Evolutionary conservation across 805 yeast species (phyloP), one percentile per base, ranked within the genome.

Genomic region (Myxozyma monticola): DNA sequence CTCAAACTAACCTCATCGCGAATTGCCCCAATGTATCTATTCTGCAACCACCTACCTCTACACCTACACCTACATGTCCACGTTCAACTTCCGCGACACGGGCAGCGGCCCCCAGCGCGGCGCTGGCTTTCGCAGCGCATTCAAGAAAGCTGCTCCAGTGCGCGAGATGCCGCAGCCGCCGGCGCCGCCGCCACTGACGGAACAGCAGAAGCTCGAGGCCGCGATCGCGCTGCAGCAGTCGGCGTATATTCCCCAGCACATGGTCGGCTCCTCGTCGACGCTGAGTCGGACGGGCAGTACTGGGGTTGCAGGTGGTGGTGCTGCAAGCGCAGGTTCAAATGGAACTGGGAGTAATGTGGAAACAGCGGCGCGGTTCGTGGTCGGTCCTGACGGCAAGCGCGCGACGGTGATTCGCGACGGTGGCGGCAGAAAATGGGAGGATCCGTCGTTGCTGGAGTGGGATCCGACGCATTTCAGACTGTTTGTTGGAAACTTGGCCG

Each of bases 401-500:
- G 42, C 42, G 33, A 57, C 61, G 5, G 78, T 75, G 7, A 69
- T 69, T 38, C 63, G 82, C 38, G 49, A 64, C 2, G 78, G 68
- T 2, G 80, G 80, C 1, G 78, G 78, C 6, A 65, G 71, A 51
- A 65, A 62, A 15, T 77, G 82, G 81, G 70, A 72, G 31, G 81
- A 78, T 51, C 51, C 68, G 4, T 57, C 76, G 2, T 64, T 77
- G 18, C 65, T 72, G 4, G 84, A 78, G 37, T 84, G 88, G 88
- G 77, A 84, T 60, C 87, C 89, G 0, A 68, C 72, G 15, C 88
- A 84, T 57, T 85, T 82, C 67, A 69, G 88, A 26, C 68, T 85
- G 18, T 85, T 85, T 67, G 86, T 85, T 6, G 95, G 93, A 0
- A 84, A 85, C 59, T 65, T 85, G 28, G 86, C 88, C 0, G 71